phyloP scores from a whole-genome alignment of 345 rosid genomes.

The Clarkia xantiana region DNA sequence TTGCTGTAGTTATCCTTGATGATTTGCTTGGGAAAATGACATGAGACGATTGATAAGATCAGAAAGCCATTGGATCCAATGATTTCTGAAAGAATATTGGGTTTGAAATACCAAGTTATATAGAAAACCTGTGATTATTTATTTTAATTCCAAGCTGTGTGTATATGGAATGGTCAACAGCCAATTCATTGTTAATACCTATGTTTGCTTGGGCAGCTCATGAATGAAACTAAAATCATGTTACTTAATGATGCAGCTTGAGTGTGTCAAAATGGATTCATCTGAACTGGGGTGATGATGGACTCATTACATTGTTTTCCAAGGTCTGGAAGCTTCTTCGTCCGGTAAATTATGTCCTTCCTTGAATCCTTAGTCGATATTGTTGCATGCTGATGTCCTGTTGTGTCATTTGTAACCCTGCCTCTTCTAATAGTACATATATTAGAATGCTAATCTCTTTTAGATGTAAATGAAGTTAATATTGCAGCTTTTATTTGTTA shows the following conservation, averaged over 20 bases:
- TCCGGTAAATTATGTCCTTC: slow-evolving; percentile 30
- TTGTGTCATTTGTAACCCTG: too few relatives aligned
- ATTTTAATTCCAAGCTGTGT: too few relatives aligned
- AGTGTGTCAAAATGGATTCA: slow-evolving; percentile 98
- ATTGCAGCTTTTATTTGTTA: too few relatives aligned
- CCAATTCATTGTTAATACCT: background rate
- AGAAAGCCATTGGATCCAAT: too few relatives aligned
- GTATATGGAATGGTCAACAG: too few relatives aligned
- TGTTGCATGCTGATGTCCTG: too few relatives aligned
- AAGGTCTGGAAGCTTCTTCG: slow-evolving; percentile 69
- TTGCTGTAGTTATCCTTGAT: background rate
- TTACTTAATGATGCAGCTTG: slow-evolving; percentile 34
- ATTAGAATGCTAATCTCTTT: too few relatives aligned
- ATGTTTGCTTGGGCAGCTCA: background rate
- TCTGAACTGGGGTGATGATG: slow-evolving; percentile 94
- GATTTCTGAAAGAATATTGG: too few relatives aligned
- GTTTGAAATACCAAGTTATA: too few relatives aligned
- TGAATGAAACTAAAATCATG: background rate
- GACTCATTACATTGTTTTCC: slow-evolving; percentile 56
- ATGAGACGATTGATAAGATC: background rate
- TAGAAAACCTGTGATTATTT: too few relatives aligned
- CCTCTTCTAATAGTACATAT: too few relatives aligned
- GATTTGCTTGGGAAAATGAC: background rate
- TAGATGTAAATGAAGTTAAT: too few relatives aligned
- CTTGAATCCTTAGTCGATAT: background rate